phyloP scores from a whole-genome alignment of 306 rosid genomes.

The Cyclanthera cordifolia region DNA sequence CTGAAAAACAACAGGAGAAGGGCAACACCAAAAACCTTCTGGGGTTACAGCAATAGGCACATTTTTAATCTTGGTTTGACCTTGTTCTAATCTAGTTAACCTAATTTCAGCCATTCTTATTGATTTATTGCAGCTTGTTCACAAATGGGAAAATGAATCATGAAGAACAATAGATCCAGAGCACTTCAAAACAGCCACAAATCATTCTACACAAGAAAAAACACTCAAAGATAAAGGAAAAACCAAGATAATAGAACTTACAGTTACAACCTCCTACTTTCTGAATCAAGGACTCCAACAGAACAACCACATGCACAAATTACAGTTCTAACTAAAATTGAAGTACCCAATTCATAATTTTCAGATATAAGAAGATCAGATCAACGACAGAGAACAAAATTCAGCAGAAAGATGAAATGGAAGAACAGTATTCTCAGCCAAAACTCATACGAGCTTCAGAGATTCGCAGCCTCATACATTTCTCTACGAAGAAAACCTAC shows the following conservation, averaged over 20 bases:
- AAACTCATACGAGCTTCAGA: background rate
- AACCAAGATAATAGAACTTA: background rate
- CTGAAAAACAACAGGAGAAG: slow-evolving; percentile 85
- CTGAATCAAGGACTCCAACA: slow-evolving; percentile 4
- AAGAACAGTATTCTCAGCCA: background rate
- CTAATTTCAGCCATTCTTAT: slow-evolving; percentile 60
- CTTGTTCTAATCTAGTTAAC: slow-evolving; percentile 48
- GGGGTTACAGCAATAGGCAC: slow-evolving; percentile 93
- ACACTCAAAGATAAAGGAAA: background rate
- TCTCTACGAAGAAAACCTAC: slow-evolving; percentile 22
- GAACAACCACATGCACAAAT: slow-evolving; percentile 17
- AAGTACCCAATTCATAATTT: slow-evolving; percentile 3
- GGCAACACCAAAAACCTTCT: slow-evolving; percentile 94
- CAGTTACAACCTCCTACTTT: slow-evolving; percentile 10
- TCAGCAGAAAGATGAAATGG: slow-evolving; percentile 13
- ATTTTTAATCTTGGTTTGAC: slow-evolving; percentile 64
- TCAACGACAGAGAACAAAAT: slow-evolving; percentile 12
- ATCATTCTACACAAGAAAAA: slow-evolving; percentile 5
- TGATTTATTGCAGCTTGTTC: slow-evolving; percentile 22
- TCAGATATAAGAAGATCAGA: slow-evolving; percentile 10
- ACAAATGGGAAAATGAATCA: background rate
- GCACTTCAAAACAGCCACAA: background rate
- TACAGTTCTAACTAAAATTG: background rate
- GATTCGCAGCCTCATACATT: slow-evolving; percentile 6
- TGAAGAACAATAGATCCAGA: background rate